Percentiles rank a stretch among this genome's conserved stretches.
Evolutionary conservation across 23 red algal genomes (phyloP).

Genomic region (Gracilaria gracilis): DNA sequence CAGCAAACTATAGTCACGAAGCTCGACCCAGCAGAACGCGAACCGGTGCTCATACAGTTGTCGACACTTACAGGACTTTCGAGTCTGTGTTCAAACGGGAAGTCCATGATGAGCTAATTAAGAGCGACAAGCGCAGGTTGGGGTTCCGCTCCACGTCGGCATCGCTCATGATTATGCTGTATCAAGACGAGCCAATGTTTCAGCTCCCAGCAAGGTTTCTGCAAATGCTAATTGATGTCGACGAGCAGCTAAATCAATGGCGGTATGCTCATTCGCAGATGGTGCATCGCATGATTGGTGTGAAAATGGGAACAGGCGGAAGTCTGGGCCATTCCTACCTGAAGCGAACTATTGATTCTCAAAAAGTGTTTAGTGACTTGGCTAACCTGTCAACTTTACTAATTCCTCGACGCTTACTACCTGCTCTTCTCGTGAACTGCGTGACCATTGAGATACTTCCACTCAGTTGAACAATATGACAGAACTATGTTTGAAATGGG

Average conservation of each 20-base stretch:
- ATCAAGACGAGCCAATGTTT: slow-evolving; percentile 96
- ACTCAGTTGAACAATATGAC: slow-evolving; percentile 80
- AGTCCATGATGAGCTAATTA: slow-evolving; percentile 86
- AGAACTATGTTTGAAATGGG: slow-evolving; percentile 86
- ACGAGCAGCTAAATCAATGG: slow-evolving; percentile 96
- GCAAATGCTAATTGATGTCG: slow-evolving; percentile 91
- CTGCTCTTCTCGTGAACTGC: slow-evolving; percentile 76
- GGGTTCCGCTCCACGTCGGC: slow-evolving; percentile 91
- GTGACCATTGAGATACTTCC: slow-evolving; percentile 92
- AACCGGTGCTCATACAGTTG: slow-evolving; percentile 67
- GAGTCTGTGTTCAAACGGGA: slow-evolving; percentile 88
- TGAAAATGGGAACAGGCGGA: slow-evolving; percentile 94
- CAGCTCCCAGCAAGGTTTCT: slow-evolving; percentile 92
- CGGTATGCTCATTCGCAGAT: slow-evolving; percentile 97
- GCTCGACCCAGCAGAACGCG: slow-evolving; percentile 65
- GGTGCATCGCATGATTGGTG: slow-evolving; percentile 98
- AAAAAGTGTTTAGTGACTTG: slow-evolving; percentile 94
- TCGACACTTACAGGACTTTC: slow-evolving; percentile 73
- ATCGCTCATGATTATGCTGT: slow-evolving; percentile 97
- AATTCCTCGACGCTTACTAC: slow-evolving; percentile 92
- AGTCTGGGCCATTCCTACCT: slow-evolving; percentile 92
- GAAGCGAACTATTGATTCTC: slow-evolving; percentile 83
- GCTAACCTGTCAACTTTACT: slow-evolving; percentile 94
- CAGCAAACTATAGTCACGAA: slow-evolving; percentile 65
- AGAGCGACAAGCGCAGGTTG: slow-evolving; percentile 68